Evolutionary conservation across 306 rosid species (phyloP).

Genomic region (Prunus mongolica): DNA sequence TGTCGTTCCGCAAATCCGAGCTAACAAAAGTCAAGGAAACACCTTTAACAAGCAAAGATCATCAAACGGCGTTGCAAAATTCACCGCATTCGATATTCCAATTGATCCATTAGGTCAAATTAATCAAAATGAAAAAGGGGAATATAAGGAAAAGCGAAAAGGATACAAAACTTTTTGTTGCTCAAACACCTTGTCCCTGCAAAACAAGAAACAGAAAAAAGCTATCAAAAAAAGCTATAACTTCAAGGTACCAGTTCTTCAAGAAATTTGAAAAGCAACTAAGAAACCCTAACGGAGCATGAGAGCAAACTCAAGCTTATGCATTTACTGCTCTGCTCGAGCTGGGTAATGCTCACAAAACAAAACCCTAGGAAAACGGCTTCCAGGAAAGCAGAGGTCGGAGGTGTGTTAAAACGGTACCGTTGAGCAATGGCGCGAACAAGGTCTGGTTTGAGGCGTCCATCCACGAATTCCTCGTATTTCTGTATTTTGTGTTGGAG

Average conservation of each 20-base stretch:
- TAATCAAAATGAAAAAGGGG: neutral
- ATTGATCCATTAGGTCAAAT: too few species aligned
- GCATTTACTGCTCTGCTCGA: neutral
- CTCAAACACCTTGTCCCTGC: slow-evolving; percentile 94
- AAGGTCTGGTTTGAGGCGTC: slow-evolving; percentile 86
- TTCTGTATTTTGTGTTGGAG: slow-evolving; percentile 51
- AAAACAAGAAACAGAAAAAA: neutral
- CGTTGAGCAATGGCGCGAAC: slow-evolving; percentile 66
- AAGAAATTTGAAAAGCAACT: neutral
- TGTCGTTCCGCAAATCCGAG: slow-evolving; percentile 74
- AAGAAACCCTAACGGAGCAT: neutral
- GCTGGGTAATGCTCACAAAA: neutral
- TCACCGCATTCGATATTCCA: neutral
- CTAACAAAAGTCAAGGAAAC: slow-evolving; percentile 53
- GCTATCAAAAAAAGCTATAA: too few species aligned
- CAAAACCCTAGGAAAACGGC: neutral
- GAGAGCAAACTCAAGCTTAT: neutral
- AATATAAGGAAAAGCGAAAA: slow-evolving; percentile 25
- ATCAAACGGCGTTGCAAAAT: neutral
- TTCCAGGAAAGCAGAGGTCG: neutral
- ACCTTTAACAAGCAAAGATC: slow-evolving; percentile 6
- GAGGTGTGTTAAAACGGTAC: slow-evolving; percentile 23
- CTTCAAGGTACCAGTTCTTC: too few species aligned
- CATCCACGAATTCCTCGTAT: slow-evolving; percentile 79
- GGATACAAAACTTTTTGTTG: slow-evolving; percentile 91